Conservation (phyloP, 2,329 filamentous ascomycete genomes). For the Fusarium lyarnte region DNA sequence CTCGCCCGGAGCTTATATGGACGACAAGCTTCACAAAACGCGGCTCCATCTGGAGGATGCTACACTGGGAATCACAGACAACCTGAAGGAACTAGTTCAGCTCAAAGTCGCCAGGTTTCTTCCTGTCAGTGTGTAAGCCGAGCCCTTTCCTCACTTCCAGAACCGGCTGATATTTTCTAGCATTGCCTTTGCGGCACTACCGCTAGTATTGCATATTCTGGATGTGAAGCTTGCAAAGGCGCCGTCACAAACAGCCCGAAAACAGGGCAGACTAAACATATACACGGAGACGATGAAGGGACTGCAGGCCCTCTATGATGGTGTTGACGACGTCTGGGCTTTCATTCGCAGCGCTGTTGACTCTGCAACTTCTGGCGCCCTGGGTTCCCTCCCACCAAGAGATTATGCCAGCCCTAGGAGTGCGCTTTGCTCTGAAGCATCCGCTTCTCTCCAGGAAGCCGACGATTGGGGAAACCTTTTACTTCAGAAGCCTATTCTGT, state of each 20-base stretch:
- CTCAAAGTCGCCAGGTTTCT: slow-evolving; percentile 11
- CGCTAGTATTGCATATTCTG: fast-evolving
- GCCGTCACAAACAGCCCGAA: background rate
- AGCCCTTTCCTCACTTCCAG: fast-evolving
- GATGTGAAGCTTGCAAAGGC: fast-evolving
- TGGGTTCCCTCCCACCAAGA: background rate
- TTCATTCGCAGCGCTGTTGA: background rate
- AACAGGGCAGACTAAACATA: background rate
- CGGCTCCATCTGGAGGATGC: slow-evolving; percentile 1
- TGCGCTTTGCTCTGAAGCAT: fast-evolving
- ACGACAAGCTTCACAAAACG: background rate
- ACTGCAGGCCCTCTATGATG: background rate
- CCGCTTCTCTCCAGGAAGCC: fast-evolving
- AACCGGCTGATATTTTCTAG: background rate
- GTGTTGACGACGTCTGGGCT: background rate
- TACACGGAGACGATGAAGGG: background rate
- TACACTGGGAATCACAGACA: slow-evolving; percentile 8
- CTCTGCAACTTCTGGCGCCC: background rate
- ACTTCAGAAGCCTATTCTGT: background rate
- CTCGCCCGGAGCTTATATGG: fast-evolving
- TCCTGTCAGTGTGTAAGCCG: slow-evolving; percentile 19
- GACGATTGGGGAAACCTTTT: background rate
- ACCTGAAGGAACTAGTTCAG: slow-evolving; percentile 19
- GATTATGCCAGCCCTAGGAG: fast-evolving
- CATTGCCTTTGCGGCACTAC: fast-evolving